A percentile compares a stretch with the other conserved stretches of the same genome.
These are phyloP conservation scores for Colletotrichum gigasporum DNA, from an alignment of 2,329 filamentous ascomycete genomes.

Conservation along the genomic window DNA sequence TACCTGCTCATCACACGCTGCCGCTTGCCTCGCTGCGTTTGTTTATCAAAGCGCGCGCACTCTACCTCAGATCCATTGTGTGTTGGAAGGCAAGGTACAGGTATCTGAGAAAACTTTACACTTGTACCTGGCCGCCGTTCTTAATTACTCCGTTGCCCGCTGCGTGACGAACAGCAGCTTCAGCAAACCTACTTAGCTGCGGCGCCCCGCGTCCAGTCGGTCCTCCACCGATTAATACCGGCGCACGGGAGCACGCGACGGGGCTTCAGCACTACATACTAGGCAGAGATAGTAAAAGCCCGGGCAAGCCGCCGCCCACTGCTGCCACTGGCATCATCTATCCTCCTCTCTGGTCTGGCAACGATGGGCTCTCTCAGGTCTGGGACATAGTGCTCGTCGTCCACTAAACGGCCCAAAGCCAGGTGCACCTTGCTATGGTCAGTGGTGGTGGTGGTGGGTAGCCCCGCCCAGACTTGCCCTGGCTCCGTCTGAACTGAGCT, in stretches of 20 bases:
- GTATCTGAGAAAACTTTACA: too few relatives aligned
- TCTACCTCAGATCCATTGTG: too few relatives aligned
- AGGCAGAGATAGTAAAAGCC: too few relatives aligned
- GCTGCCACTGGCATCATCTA: not conserved
- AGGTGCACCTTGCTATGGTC: too few relatives aligned
- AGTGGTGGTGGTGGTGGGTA: not conserved
- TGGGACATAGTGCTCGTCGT: constrained; percentile 9
- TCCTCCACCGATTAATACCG: not conserved
- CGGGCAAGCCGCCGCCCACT: not conserved
- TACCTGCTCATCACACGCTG: constrained; percentile 1
- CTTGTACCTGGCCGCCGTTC: too few relatives aligned
- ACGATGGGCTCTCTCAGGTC: not conserved
- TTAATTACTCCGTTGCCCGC: not conserved
- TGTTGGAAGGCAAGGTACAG: too few relatives aligned
- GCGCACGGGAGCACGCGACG: too few relatives aligned
- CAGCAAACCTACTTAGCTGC: too few relatives aligned
- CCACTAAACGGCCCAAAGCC: too few relatives aligned
- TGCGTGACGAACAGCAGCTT: too few relatives aligned
- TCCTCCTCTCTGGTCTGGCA: constrained; percentile 5
- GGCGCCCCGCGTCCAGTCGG: not conserved
- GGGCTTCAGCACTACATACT: too few relatives aligned
- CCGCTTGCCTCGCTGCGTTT: not conserved
- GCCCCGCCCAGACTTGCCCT: not conserved
- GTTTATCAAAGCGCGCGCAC: not conserved
- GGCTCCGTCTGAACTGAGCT: constrained; percentile 19